A percentile compares a stretch with the other conserved stretches of the same genome.
These are phyloP conservation scores for Pleurotus cornucopiae DNA, from an alignment of 768 basidiomycete species.

Conservation along the genomic window DNA sequence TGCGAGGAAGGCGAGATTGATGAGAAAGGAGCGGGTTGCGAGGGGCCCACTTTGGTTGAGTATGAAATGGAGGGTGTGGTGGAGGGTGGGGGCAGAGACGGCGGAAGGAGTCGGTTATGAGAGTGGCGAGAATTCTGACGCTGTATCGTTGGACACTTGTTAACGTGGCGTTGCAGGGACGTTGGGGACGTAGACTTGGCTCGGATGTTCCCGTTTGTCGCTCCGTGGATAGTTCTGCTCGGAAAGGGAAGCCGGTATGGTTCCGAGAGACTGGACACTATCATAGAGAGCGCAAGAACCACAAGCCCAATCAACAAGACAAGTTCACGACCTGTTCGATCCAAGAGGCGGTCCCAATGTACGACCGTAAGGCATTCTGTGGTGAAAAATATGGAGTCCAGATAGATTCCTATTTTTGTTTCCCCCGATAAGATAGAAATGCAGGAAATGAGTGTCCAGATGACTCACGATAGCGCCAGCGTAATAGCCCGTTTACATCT, in stretches of 20 bases:
- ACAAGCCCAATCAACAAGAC: slow-evolving; percentile 32
- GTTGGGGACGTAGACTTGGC: too few species aligned
- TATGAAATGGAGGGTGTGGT: too few species aligned
- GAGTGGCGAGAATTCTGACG: too few species aligned
- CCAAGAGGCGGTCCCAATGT: slow-evolving; percentile 62
- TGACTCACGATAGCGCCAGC: slow-evolving; percentile 48
- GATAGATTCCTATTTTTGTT: slow-evolving; percentile 45
- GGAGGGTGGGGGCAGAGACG: slow-evolving; percentile 10
- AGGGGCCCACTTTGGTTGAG: neutral
- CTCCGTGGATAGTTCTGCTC: slow-evolving; percentile 26
- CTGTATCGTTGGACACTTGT: too few species aligned
- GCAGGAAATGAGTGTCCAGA: neutral
- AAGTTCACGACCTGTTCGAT: slow-evolving; percentile 56
- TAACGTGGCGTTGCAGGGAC: too few species aligned
- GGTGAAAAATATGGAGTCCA: slow-evolving; percentile 48
- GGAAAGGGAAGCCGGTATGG: slow-evolving; percentile 25
- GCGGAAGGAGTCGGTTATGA: neutral
- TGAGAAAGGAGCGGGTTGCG: slow-evolving; percentile 3
- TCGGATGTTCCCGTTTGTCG: slow-evolving; percentile 35
- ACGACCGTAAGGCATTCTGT: slow-evolving; percentile 54
- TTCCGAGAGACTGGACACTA: slow-evolving; percentile 28
- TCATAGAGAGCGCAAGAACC: slow-evolving; percentile 25
- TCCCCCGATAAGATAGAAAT: neutral
- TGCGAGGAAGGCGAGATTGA: slow-evolving; percentile 1
- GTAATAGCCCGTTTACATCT: slow-evolving; percentile 64